Evolutionary conservation across 768 basidiomycete species (phyloP).

Genomic region (Suillus subluteus): DNA sequence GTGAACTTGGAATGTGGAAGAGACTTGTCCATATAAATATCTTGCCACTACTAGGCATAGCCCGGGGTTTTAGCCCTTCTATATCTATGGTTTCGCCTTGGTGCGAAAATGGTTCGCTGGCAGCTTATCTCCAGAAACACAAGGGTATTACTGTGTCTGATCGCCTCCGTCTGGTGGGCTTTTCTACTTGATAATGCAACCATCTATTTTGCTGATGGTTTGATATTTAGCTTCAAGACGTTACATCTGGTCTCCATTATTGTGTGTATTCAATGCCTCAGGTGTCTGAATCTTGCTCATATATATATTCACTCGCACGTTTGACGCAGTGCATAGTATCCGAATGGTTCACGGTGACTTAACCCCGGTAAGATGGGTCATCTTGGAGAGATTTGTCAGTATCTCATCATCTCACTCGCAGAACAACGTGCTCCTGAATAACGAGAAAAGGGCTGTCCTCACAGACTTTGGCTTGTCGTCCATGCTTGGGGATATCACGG

Average conservation of each 20-base stretch:
- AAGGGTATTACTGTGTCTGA: neutral
- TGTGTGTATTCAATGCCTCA: neutral
- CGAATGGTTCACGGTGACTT: conserved; percentile 6
- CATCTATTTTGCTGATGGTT: neutral
- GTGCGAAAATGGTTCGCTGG: conserved; percentile 30
- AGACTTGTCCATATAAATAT: conserved; percentile 28
- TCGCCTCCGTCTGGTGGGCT: conserved; percentile 1
- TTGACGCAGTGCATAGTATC: neutral
- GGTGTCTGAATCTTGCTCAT: neutral
- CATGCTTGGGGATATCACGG: conserved; percentile 35
- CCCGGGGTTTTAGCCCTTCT: conserved; percentile 33
- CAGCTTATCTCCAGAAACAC: conserved; percentile 20
- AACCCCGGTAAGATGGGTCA: neutral
- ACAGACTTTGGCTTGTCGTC: conserved; percentile 50
- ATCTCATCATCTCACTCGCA: neutral
- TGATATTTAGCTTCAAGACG: conserved; percentile 1
- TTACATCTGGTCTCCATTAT: neutral
- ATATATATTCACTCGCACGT: too few species aligned
- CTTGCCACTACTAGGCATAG: conserved; percentile 33
- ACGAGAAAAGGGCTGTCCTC: conserved; percentile 40
- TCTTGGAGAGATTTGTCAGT: neutral
- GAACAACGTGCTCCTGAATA: conserved; percentile 48
- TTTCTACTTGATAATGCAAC: neutral
- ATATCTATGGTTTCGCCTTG: conserved; percentile 39
- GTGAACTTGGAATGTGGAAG: conserved; percentile 31